Evolutionary conservation across 306 rosid species (phyloP), one percentile per base, ranked within the genome.

Genomic region (Medicago arabica): DNA sequence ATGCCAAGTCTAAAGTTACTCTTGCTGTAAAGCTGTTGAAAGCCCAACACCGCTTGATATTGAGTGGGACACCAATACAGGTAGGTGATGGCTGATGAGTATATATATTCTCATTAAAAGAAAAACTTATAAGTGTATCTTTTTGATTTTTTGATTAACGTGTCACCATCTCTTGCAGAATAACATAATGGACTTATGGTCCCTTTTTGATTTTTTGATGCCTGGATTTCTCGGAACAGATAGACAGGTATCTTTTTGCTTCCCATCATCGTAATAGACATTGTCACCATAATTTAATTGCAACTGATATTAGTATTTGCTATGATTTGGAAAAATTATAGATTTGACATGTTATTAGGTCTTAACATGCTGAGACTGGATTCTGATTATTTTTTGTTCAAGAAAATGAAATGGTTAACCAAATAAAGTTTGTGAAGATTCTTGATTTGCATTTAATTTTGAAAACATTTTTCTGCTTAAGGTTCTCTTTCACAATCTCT

Each of bases 51-150:
- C 97, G 98, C 58, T 83, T 95, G 84, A 91, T 95, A 84, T 73
- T 95, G 83, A 95, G 98, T 90, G 98, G 98, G 79, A 95, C 98
- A 6, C 98, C 98, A 28, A 95, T 95, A 81, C 98, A 95, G 98
- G 98, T 95, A 75, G 25, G 92, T 84, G 64, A 79, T 36, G 25
- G 41, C 58, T 80, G 55, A 75, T 18, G 40, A 46, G 71, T 78
- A 70, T 62, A 69, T 46, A 69, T 46, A 41, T 67, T 38, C 59
- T 66, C 46, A 17, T 47, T 71, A 5, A 69, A 67, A 72, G 12
- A 23, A 75, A 71, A 70, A 23, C 2, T 21, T 38, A 40, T 47
- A n/a, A n/a, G n/a, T n/a, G n/a, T n/a, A n/a, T n/a, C n/a, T n/a
- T n/a, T n/a, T n/a, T n/a, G n/a, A n/a, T n/a, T n/a, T n/a, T 55